A percentile compares a stretch with the other conserved stretches of the same genome.
phyloP scores from a whole-genome alignment of 106 monocot genomes.

The Posidonia australis region DNA sequence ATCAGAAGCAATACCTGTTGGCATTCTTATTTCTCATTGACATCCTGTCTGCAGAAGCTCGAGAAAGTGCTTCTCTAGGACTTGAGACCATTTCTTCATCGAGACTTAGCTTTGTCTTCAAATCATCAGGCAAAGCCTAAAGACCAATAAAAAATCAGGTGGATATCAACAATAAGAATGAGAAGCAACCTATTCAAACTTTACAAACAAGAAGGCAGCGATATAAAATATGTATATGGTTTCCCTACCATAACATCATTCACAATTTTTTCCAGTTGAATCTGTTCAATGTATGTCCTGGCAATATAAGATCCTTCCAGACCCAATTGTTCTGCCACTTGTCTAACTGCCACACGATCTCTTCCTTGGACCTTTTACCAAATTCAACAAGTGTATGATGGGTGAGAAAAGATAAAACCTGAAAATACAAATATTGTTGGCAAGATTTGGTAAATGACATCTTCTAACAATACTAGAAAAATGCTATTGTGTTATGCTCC shows the following conservation, averaged over 20 bases:
- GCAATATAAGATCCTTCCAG: slow-evolving; percentile 90
- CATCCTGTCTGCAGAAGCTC: slow-evolving; percentile 68
- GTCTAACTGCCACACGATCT: slow-evolving; percentile 54
- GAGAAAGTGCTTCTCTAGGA: slow-evolving; percentile 27
- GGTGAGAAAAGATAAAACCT: too few relatives aligned
- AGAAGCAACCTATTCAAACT: not conserved
- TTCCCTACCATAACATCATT: slow-evolving; percentile 64
- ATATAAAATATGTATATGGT: not conserved
- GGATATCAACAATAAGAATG: not conserved
- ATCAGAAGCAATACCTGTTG: slow-evolving; percentile 34
- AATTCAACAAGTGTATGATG: not conserved
- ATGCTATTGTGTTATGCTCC: too few relatives aligned
- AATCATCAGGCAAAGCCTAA: slow-evolving; percentile 90
- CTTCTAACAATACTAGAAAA: too few relatives aligned
- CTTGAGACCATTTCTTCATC: slow-evolving; percentile 25
- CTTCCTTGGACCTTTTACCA: slow-evolving; percentile 86
- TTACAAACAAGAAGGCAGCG: too few relatives aligned
- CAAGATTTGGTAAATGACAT: too few relatives aligned
- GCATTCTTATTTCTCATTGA: slow-evolving; percentile 66
- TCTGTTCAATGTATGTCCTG: slow-evolving; percentile 88
- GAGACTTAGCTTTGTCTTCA: slow-evolving; percentile 42
- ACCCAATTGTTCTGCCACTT: slow-evolving; percentile 64
- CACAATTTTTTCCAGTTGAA: slow-evolving; percentile 94
- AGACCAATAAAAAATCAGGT: slow-evolving; percentile 1
- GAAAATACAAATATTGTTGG: too few relatives aligned